Evolutionary conservation across 805 yeast species (phyloP).

Genomic region (Torulaspora gathmanii): DNA sequence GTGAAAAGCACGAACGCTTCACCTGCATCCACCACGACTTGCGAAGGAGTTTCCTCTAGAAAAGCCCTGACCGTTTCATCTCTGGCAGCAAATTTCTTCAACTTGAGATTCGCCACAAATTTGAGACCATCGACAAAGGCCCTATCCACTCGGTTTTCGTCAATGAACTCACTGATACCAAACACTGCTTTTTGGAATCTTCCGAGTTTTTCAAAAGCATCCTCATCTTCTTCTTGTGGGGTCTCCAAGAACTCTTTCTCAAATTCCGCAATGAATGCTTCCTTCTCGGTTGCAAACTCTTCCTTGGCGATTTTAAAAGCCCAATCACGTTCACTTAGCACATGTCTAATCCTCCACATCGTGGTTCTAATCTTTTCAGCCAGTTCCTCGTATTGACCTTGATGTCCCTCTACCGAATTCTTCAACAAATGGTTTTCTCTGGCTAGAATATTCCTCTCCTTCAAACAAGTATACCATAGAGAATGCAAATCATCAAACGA

Average conservation of each 20-base stretch:
- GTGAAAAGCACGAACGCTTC: conserved; percentile 48
- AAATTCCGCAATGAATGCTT: conserved; percentile 53
- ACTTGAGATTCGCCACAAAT: conserved; percentile 64
- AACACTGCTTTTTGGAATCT: conserved; percentile 78
- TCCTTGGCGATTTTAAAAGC: conserved; percentile 58
- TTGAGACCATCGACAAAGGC: conserved; percentile 63
- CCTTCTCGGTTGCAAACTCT: conserved; percentile 42
- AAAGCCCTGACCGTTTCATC: conserved; percentile 41
- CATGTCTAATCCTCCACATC: conserved; percentile 80
- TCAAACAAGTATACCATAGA: conserved; percentile 82
- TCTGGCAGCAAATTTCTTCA: conserved; percentile 49
- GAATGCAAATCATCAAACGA: conserved; percentile 87
- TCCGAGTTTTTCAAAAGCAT: conserved; percentile 61
- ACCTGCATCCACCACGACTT: conserved; percentile 33
- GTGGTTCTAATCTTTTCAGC: conserved; percentile 50
- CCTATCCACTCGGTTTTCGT: conserved; percentile 53
- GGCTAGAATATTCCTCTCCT: conserved; percentile 72
- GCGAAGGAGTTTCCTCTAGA: conserved; percentile 16
- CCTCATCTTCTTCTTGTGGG: conserved; percentile 50
- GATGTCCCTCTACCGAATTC: conserved; percentile 39
- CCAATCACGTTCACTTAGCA: conserved; percentile 77
- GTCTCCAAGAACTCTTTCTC: conserved; percentile 51
- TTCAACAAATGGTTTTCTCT: conserved; percentile 66
- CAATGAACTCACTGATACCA: conserved; percentile 71
- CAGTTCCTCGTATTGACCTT: conserved; percentile 34